These are phyloP conservation scores for Lanmaoa pseudosensibilis DNA, from an alignment of 768 basidiomycete genomes.

Conservation along the genomic window DNA sequence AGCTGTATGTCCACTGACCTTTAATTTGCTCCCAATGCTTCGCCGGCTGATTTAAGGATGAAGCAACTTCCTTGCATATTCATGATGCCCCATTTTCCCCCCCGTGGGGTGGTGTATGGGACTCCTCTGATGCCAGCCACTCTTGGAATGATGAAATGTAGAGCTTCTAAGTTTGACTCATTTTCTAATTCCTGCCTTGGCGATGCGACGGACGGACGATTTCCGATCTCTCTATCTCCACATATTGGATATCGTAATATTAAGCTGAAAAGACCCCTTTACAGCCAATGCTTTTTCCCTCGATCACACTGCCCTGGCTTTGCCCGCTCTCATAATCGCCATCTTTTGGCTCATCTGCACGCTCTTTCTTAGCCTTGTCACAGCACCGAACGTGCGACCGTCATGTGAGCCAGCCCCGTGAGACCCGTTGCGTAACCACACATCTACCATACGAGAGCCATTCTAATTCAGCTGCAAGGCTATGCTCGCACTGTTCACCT, in stretches of 20 bases:
- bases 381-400: background rate
- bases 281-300: background rate
- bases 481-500: background rate
- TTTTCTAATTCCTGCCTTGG: background rate
- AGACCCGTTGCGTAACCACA: background rate
- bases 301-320: background rate
- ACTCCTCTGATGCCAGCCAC: no score
- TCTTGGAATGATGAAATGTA: no score
- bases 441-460: background rate
- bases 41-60: background rate
- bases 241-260: background rate
- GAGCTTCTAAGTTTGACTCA: no score
- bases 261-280: background rate
- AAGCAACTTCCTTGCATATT: background rate
- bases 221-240: background rate
- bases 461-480: background rate
- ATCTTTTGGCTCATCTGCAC: background rate
- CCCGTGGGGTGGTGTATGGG: background rate
- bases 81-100: background rate
- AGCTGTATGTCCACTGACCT: background rate
- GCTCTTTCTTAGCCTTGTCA: background rate
- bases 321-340: background rate
- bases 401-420: background rate
- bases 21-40: background rate
- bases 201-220: background rate